phyloP scores from a whole-genome alignment of 2,329 filamentous ascomycete species.

The Trichoderma breve region DNA sequence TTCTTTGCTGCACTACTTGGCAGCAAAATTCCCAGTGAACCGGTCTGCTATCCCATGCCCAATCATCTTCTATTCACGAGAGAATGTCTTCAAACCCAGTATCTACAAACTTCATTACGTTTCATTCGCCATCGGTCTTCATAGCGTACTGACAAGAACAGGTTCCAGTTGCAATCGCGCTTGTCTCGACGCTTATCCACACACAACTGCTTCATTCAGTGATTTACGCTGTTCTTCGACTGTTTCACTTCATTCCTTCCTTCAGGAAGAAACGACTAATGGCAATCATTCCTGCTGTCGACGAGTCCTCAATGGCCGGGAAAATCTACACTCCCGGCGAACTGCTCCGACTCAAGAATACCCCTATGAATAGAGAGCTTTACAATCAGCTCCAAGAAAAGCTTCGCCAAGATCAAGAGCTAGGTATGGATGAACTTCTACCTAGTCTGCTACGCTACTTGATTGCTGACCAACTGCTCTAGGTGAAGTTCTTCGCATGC shows the following conservation, averaged over 20 bases:
- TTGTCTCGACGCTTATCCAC: conserved; percentile 37
- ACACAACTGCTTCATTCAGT: conserved; percentile 25
- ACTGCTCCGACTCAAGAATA: conserved; percentile 39
- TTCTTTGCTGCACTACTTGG: not conserved
- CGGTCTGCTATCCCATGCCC: not conserved
- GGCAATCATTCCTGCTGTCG: conserved; percentile 42
- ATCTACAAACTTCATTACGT: not conserved
- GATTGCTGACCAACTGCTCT: not conserved
- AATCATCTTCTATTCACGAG: not conserved
- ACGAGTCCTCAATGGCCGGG: conserved; percentile 40
- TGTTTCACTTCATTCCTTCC: conserved; percentile 38
- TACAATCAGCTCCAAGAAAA: conserved; percentile 32
- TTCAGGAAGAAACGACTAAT: conserved; percentile 34
- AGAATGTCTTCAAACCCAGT: not conserved
- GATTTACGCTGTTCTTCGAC: conserved; percentile 34
- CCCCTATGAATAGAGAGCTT: conserved; percentile 29
- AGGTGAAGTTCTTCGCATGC: conserved; percentile 36
- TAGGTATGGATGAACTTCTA: conserved; percentile 36
- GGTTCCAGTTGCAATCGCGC: conserved; percentile 31
- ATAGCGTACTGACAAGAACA: conserved; percentile 29
- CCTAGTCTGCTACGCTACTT: not conserved
- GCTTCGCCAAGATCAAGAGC: conserved; percentile 40
- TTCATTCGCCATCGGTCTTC: not conserved
- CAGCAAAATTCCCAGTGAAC: not conserved
- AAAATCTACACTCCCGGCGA: conserved; percentile 45